Base-by-base conservation (phyloP, 2,329 filamentous ascomycete species). In the Coniochaeta prunicola region DNA sequence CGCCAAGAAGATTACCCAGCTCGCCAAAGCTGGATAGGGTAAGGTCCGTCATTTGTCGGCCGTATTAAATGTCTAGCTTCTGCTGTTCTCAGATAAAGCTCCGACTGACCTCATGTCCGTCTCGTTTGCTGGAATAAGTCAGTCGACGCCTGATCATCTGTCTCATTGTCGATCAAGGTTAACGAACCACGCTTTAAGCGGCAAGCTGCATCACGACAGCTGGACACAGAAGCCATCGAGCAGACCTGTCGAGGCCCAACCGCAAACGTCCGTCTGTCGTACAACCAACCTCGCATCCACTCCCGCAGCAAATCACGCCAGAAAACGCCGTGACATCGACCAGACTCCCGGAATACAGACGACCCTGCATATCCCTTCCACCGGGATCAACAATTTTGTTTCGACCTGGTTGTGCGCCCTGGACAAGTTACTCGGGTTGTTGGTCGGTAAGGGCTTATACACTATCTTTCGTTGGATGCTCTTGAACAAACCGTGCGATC, bases 151-250 rank as follows among this genome's bases (percentile, higher is more conserved):
- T 19, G 19, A 21, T 19, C 38, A 13, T 24, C 40, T 9, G 40
- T 45, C 19, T 19, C 8, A 45, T 10, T 24, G 40, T 24, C 21
- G 40, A 50, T 17, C 45, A 6, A 26, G 9, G 12, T 50, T 26
- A 30, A 21, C 45, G 13, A 17, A 30, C 21, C 45, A 30, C 45
- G 53, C 30, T 26, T 34, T n/a, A 19, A 2, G n/a, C 53, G 53
- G 53, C 53, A 55, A 36, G 28, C 53, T 55, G 53, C 53, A 55
- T 55, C 53, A 34, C 28, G 33, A 55, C 53, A 55, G 33, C 53
- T 55, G 53, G 7, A 55, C 12, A 9, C 53, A 26, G 21, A 33
- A 19, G 19, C 30, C 31, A 24, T 21, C 50, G 19, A 19, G 19
- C 26, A 4, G 19, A 26, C 50, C 28, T 7, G 17, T 55, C 30